Evolutionary conservation across 495 filamentous ascomycete genomes (phyloP).

Genomic region (Lophium mytilinum): DNA sequence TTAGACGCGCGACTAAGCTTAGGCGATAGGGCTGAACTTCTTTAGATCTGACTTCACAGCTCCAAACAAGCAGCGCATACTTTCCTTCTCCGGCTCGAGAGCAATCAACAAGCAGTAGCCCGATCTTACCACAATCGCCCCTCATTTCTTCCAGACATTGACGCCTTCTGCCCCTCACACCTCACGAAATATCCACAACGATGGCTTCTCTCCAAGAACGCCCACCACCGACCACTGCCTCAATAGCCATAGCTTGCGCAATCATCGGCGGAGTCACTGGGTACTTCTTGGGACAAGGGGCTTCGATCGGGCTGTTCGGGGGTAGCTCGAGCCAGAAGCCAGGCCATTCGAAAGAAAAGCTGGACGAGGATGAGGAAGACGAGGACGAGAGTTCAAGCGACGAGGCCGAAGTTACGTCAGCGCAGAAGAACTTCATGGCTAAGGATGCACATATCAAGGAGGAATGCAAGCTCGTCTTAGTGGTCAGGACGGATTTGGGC

Average conservation of each 20-base stretch:
- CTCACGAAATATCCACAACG: background rate
- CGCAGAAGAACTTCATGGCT: slow-evolving; percentile 20
- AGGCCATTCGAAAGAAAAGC: background rate
- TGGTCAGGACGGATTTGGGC: slow-evolving; percentile 85
- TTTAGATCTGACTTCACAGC: too few species aligned
- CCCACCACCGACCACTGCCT: slow-evolving; percentile 29
- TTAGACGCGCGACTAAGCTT: background rate
- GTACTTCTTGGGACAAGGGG: slow-evolving; percentile 37
- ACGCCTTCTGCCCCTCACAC: too few species aligned
- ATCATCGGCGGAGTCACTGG: slow-evolving; percentile 33
- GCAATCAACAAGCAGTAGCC: too few species aligned
- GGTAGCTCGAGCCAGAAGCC: slow-evolving; percentile 2
- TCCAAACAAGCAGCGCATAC: too few species aligned
- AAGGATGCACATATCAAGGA: slow-evolving; percentile 44
- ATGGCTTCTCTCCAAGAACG: slow-evolving; percentile 13
- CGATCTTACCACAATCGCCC: too few species aligned
- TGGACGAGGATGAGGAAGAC: slow-evolving; percentile 18
- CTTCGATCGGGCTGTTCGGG: slow-evolving; percentile 34
- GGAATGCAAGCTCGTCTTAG: slow-evolving; percentile 89
- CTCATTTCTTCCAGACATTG: too few species aligned
- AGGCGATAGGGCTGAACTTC: background rate
- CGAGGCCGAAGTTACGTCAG: slow-evolving; percentile 24
- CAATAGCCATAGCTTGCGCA: slow-evolving; percentile 34
- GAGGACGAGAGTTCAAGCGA: slow-evolving; percentile 17
- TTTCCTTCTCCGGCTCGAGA: too few species aligned